These are phyloP conservation scores for Quercus aquifolioides DNA, from an alignment of 306 rosid species.

Conservation along the genomic window DNA sequence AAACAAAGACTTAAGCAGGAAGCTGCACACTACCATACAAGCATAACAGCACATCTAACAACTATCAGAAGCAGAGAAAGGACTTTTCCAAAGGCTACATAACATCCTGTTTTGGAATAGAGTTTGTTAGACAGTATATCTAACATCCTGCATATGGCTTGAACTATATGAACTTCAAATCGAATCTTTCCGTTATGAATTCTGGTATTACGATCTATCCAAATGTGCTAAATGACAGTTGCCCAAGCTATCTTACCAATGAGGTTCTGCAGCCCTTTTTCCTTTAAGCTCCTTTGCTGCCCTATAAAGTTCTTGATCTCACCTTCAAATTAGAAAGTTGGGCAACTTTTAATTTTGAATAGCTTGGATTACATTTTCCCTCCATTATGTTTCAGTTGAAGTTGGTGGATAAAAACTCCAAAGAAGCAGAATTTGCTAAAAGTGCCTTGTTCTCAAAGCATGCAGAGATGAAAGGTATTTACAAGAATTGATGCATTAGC, in stretches of 20 bases:
- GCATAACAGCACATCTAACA: too few relatives aligned
- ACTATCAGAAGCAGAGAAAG: too few relatives aligned
- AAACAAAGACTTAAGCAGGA: too few relatives aligned
- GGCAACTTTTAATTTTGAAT: neutral
- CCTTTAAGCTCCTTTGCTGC: neutral
- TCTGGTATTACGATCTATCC: neutral
- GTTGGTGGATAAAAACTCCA: slow-evolving; percentile 47
- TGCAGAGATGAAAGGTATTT: slow-evolving; percentile 78
- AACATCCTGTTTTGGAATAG: too few relatives aligned
- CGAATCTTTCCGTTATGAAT: too few relatives aligned
- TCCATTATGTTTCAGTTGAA: slow-evolving; percentile 55
- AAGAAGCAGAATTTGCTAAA: slow-evolving; percentile 58
- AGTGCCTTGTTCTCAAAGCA: slow-evolving; percentile 87
- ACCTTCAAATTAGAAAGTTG: neutral
- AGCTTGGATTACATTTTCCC: slow-evolving; percentile 8
- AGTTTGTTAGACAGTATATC: neutral
- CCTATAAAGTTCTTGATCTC: too few relatives aligned
- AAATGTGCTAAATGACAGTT: too few relatives aligned
- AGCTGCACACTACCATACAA: too few relatives aligned
- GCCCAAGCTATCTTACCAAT: too few relatives aligned
- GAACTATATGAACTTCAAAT: too few relatives aligned
- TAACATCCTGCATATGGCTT: too few relatives aligned
- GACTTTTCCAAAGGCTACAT: neutral
- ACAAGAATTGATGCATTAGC: neutral
- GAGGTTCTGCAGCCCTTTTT: too few relatives aligned